Evolutionary conservation across 768 basidiomycete genomes (phyloP).

Genomic region (Hemileccinum impolitum): DNA sequence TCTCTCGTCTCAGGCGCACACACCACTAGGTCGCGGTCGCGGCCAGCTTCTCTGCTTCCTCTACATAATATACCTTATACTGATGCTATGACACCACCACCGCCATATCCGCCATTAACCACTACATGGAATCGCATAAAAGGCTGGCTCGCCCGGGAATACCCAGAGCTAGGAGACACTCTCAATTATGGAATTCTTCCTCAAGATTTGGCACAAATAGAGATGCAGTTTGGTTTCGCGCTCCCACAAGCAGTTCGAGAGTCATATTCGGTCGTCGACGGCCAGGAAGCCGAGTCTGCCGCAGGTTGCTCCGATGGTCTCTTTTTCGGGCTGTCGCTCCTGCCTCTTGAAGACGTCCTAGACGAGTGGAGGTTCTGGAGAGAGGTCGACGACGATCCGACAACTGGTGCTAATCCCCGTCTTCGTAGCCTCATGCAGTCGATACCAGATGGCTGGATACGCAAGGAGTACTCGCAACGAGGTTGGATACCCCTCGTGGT

Average conservation of each 20-base stretch:
- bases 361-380: conserved; percentile 98
- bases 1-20: conserved; percentile 4
- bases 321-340: conserved; percentile 91
- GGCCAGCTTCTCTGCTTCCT: conserved; percentile 60
- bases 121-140: conserved; percentile 84
- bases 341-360: conserved; percentile 89
- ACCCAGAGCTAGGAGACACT: conserved; percentile 93
- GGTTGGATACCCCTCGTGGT: conserved; percentile 96
- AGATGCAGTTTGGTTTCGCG: conserved; percentile 78
- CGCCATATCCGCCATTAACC: conserved; percentile 71
- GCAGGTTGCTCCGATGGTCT: conserved; percentile 88
- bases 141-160: conserved; percentile 77
- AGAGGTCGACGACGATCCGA: conserved; percentile 85
- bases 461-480: conserved; percentile 84
- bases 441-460: conserved; percentile 87
- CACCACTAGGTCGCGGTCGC: conserved; percentile 38
- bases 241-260: conserved; percentile 89
- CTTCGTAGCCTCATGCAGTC: conserved; percentile 80
- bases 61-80: conserved; percentile 54
- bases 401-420: conserved; percentile 73
- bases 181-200: conserved; percentile 89
- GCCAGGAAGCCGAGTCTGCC: conserved; percentile 89
- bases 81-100: conserved; percentile 35
- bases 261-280: conserved; percentile 83
- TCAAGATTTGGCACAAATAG: conserved; percentile 74